Conservation (phyloP, 768 basidiomycete species). For the Lactarius hatsudake region DNA sequence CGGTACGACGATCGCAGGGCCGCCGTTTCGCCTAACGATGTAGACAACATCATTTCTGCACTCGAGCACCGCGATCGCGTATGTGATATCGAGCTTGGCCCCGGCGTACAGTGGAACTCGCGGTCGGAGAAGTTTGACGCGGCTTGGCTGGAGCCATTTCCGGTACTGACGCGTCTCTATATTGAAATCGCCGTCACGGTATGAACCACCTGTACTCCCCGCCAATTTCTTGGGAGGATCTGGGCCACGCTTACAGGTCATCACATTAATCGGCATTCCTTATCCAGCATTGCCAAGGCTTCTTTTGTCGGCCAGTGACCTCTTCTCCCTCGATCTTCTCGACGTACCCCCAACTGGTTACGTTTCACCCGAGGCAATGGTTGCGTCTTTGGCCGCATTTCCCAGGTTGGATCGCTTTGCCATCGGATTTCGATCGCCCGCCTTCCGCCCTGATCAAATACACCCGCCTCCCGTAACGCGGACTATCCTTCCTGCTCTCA, state of each 20-base stretch:
- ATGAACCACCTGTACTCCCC: neutral
- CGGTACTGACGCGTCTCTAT: neutral
- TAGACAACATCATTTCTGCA: no score
- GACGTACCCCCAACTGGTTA: neutral
- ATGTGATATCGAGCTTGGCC: slow-evolving; percentile 41
- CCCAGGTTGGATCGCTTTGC: neutral
- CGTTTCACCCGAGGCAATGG: neutral
- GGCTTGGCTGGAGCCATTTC: neutral
- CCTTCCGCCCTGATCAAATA: neutral
- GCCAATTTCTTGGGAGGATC: no score
- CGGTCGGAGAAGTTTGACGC: neutral
- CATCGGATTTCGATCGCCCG: neutral
- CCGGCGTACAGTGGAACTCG: no score
- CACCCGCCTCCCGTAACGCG: neutral
- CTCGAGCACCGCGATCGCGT: no score
- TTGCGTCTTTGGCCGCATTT: neutral
- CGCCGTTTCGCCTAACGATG: no score
- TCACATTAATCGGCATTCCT: slow-evolving; percentile 54
- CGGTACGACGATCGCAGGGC: no score
- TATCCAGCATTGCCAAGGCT: slow-evolving; percentile 10
- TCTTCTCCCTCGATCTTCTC: neutral
- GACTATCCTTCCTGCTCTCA: no score
- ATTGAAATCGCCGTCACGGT: neutral
- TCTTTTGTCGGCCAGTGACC: neutral
- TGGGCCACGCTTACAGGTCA: slow-evolving; percentile 85